A percentile compares a stretch with the other conserved stretches of the same genome.
Evolutionary conservation across 352 stramenopile genomes (phyloP).

Genomic region (Aphanomyces stellatus): DNA sequence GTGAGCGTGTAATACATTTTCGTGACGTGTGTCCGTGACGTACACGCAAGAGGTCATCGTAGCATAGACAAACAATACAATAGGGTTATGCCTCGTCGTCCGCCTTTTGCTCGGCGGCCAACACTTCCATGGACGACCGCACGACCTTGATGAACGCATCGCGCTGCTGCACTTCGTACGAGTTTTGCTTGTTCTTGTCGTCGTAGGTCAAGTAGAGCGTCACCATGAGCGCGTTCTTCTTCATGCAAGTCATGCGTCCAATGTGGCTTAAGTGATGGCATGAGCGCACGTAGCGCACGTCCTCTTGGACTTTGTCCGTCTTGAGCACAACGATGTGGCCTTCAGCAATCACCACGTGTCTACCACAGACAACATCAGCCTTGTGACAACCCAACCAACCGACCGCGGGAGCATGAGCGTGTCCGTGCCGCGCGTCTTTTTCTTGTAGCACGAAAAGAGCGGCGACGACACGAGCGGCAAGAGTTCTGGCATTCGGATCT

Average conservation of each 20-base stretch:
- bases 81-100: constrained; percentile 6
- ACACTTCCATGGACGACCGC: constrained; percentile 58
- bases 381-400: background rate
- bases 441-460: constrained; percentile 84
- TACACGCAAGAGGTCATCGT: too few relatives aligned
- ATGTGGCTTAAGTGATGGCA: constrained; percentile 64
- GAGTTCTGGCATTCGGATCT: constrained; percentile 58
- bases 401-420: constrained; percentile 6
- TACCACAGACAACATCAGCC: background rate
- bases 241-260: constrained; percentile 78
- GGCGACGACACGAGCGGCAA: constrained; percentile 52
- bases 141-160: constrained; percentile 82
- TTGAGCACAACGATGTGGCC: constrained; percentile 74
- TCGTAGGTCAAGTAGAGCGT: constrained; percentile 81
- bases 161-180: constrained; percentile 80
- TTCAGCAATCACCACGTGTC: constrained; percentile 49
- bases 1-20: background rate
- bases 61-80: too few relatives aligned
- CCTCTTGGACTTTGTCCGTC: constrained; percentile 55
- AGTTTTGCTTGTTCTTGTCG: constrained; percentile 36
- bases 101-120: background rate
- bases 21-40: background rate
- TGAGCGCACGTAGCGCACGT: constrained; percentile 69
- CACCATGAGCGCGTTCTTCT: constrained; percentile 84
- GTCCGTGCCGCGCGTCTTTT: constrained; percentile 34